A percentile compares a stretch with the other conserved stretches of the same genome.
Evolutionary conservation across 2,329 filamentous ascomycete genomes (phyloP).

Genomic region (Fusarium robinianum): DNA sequence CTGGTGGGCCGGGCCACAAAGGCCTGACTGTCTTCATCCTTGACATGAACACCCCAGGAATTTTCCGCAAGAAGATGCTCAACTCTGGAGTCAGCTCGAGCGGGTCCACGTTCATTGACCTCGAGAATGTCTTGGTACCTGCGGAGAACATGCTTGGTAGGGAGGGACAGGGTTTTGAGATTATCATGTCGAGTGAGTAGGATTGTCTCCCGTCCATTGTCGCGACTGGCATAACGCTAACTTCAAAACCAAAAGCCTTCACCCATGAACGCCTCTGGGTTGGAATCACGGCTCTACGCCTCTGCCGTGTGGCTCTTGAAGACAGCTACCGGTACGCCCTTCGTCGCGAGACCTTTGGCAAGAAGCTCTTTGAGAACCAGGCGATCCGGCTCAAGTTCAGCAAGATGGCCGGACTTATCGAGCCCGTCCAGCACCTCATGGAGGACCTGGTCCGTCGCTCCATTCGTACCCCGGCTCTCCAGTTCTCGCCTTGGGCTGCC

Average conservation of each 20-base stretch:
- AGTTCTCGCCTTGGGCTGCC: background rate
- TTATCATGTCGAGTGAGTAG: slow-evolving; percentile 53
- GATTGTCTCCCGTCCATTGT: background rate
- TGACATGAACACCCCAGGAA: slow-evolving; percentile 53
- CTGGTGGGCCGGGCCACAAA: slow-evolving; percentile 55
- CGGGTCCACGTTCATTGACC: slow-evolving; percentile 59
- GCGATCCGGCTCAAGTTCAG: slow-evolving; percentile 62
- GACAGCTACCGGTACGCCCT: slow-evolving; percentile 56
- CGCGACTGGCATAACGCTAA: too few species aligned
- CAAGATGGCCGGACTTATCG: slow-evolving; percentile 59
- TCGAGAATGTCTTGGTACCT: slow-evolving; percentile 61
- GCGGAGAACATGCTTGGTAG: slow-evolving; percentile 47
- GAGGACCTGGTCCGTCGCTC: background rate
- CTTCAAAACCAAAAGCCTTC: too few species aligned
- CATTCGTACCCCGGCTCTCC: background rate
- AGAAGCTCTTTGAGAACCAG: slow-evolving; percentile 59
- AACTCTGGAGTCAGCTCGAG: slow-evolving; percentile 71
- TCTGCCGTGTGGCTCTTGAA: slow-evolving; percentile 58
- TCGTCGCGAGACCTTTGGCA: slow-evolving; percentile 61
- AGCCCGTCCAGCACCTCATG: slow-evolving; percentile 42
- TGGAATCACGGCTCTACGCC: slow-evolving; percentile 58
- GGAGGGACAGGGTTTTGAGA: slow-evolving; percentile 60
- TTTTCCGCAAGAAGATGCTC: slow-evolving; percentile 56
- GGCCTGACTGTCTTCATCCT: slow-evolving; percentile 65
- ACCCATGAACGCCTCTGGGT: slow-evolving; percentile 63